These are phyloP conservation scores for Tephrocybe sp. DNA, from an alignment of 768 basidiomycete genomes.

Conservation along the genomic window DNA sequence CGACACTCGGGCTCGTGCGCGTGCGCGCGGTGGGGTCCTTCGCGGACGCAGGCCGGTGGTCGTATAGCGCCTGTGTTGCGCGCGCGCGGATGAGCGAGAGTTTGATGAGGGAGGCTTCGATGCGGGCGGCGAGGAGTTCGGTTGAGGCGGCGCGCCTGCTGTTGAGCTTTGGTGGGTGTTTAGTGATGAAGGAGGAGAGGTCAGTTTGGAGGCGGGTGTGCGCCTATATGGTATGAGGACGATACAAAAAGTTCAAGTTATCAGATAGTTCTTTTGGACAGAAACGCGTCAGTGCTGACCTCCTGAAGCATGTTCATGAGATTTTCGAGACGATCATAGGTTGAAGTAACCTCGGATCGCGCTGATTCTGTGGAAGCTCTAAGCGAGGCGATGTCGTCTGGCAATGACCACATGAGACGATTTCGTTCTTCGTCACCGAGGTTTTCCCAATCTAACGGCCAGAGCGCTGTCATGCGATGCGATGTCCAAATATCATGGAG, in stretches of 20 bases:
- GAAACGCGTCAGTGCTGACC: too few relatives aligned
- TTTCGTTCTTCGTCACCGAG: slow-evolving; percentile 8
- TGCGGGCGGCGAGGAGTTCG: slow-evolving; percentile 39
- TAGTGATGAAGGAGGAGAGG: slow-evolving; percentile 24
- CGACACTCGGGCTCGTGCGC: too few relatives aligned
- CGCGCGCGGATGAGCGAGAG: slow-evolving; percentile 42
- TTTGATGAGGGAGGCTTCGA: slow-evolving; percentile 47
- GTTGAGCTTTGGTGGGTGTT: slow-evolving; percentile 24
- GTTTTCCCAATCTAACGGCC: slow-evolving; percentile 5
- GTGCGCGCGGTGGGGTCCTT: slow-evolving; percentile 12
- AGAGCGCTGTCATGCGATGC: background rate
- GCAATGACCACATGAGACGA: slow-evolving; percentile 4
- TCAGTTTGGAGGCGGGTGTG: slow-evolving; percentile 29
- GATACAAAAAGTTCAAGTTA: too few relatives aligned
- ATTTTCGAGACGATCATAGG: slow-evolving; percentile 7
- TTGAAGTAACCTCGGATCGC: slow-evolving; percentile 3
- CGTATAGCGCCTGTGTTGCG: slow-evolving; percentile 37
- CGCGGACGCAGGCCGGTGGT: slow-evolving; percentile 23
- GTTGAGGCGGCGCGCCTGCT: slow-evolving; percentile 29
- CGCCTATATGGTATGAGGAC: slow-evolving; percentile 20
- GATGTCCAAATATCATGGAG: background rate
- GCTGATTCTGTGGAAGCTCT: slow-evolving; percentile 4
- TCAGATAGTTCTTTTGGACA: too few relatives aligned
- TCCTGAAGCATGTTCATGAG: slow-evolving; percentile 7
- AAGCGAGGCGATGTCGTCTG: slow-evolving; percentile 5